phyloP scores from a whole-genome alignment of 352 stramenopile species.

The Phytophthora pini region DNA sequence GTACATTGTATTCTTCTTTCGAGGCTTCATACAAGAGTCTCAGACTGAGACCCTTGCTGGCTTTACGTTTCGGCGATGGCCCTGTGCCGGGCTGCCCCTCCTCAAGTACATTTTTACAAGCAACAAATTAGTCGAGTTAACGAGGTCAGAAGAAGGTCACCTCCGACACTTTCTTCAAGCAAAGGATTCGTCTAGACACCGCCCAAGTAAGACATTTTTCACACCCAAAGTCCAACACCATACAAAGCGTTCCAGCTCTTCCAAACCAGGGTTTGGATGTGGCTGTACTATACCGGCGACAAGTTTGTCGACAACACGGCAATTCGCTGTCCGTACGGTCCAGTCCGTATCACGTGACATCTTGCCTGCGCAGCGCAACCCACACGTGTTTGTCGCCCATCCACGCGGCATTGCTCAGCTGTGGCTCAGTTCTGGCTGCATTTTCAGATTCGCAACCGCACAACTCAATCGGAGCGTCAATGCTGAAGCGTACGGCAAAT shows the following conservation, averaged over 20 bases:
- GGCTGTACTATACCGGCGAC: neutral
- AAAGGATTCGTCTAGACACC: neutral
- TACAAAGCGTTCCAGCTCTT: slow-evolving; percentile 1
- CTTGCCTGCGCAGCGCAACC: neutral
- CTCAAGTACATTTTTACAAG: too few species aligned
- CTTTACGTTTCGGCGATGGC: too few species aligned
- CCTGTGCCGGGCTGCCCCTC: too few species aligned
- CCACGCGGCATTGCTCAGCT: neutral
- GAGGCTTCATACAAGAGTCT: too few species aligned
- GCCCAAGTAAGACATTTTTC: too few species aligned
- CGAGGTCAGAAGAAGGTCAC: too few species aligned
- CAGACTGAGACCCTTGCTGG: too few species aligned
- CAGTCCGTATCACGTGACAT: neutral
- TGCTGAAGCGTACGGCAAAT: neutral
- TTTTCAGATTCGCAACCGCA: slow-evolving; percentile 1
- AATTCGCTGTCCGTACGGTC: slow-evolving; percentile 1
- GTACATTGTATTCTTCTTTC: too few species aligned
- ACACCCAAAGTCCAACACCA: neutral
- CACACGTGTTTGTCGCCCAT: slow-evolving; percentile 3
- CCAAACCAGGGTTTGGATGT: neutral
- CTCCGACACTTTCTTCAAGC: neutral
- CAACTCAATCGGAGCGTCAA: slow-evolving; percentile 9
- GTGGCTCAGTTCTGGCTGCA: neutral
- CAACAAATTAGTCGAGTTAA: too few species aligned
- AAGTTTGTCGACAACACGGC: slow-evolving; percentile 1